Evolutionary conservation across 2,329 filamentous ascomycete species (phyloP).

Genomic region (Fusarium pseudograminearum): DNA sequence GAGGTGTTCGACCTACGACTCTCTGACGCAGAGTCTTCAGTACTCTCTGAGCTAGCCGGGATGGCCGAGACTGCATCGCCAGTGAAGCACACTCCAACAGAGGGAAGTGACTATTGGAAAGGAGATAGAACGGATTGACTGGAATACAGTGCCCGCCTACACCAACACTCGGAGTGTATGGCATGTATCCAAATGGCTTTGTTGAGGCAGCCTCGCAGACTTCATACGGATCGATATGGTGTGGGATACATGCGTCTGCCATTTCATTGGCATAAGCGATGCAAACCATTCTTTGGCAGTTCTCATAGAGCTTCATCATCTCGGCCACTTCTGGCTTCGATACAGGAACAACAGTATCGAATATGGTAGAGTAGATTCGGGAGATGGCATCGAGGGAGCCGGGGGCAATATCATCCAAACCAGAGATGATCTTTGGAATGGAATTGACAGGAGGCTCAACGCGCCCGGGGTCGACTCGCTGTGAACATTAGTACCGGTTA

Average conservation of each 20-base stretch:
- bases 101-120: slow-evolving; percentile 60
- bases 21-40: slow-evolving; percentile 44
- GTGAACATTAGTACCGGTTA: background rate
- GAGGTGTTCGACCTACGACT: slow-evolving; percentile 28
- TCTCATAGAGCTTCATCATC: slow-evolving; percentile 68
- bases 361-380: slow-evolving; percentile 58
- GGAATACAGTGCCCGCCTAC: slow-evolving; percentile 68
- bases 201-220: slow-evolving; percentile 61
- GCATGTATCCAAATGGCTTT: slow-evolving; percentile 65
- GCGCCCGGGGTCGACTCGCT: slow-evolving; percentile 65
- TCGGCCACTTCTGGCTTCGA: slow-evolving; percentile 65
- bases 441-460: slow-evolving; percentile 52
- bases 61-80: slow-evolving; percentile 57
- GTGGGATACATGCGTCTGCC: slow-evolving; percentile 61
- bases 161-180: slow-evolving; percentile 59
- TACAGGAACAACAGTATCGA: slow-evolving; percentile 60
- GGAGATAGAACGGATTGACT: slow-evolving; percentile 65
- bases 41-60: slow-evolving; percentile 51
- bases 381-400: slow-evolving; percentile 58
- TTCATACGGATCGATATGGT: slow-evolving; percentile 62
- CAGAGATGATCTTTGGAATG: slow-evolving; percentile 66
- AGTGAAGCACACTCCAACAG: slow-evolving; percentile 58
- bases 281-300: slow-evolving; percentile 66
- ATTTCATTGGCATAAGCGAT: slow-evolving; percentile 68
- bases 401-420: slow-evolving; percentile 59